These are phyloP conservation scores for Cryptococcus floricola DNA, from an alignment of 1,284 basidiomycete species.

Conservation along the genomic window DNA sequence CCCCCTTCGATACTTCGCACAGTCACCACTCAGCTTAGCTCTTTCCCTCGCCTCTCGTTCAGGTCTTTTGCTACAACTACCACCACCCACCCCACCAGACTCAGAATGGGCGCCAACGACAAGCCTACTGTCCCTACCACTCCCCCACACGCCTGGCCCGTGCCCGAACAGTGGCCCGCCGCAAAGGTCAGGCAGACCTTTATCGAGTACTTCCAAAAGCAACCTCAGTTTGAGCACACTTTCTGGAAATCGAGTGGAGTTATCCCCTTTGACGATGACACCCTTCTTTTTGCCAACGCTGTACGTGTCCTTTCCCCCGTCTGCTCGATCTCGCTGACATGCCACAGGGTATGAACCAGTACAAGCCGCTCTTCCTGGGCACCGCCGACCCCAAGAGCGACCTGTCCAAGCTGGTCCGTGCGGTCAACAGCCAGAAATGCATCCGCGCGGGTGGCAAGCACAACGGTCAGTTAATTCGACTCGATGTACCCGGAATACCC, in stretches of 20 bases:
- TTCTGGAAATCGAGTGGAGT: conserved; percentile 92
- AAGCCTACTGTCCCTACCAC: conserved; percentile 37
- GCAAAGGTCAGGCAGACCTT: conserved; percentile 67
- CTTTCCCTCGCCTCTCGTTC: background rate
- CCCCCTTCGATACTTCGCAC: background rate
- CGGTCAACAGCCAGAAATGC: conserved; percentile 95
- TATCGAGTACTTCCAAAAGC: conserved; percentile 71
- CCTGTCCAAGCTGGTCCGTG: conserved; percentile 85
- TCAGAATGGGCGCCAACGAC: conserved; percentile 27
- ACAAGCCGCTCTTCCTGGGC: conserved; percentile 94
- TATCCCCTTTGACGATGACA: conserved; percentile 95
- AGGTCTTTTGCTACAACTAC: background rate
- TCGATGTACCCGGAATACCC: background rate
- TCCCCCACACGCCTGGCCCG: conserved; percentile 44
- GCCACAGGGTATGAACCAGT: conserved; percentile 85
- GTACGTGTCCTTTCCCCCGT: conserved; percentile 36
- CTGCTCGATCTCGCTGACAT: background rate
- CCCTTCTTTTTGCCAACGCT: conserved; percentile 95
- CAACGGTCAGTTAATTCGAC: conserved; percentile 62
- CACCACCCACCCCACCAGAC: background rate
- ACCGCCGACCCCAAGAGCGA: conserved; percentile 88
- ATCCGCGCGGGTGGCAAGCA: conserved; percentile 98
- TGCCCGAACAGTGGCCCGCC: conserved; percentile 61
- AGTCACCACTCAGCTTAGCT: background rate
- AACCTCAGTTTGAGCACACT: conserved; percentile 64